Base-by-base conservation (phyloP, 2,329 filamentous ascomycete genomes). In the Shiraia bambusicola region DNA sequence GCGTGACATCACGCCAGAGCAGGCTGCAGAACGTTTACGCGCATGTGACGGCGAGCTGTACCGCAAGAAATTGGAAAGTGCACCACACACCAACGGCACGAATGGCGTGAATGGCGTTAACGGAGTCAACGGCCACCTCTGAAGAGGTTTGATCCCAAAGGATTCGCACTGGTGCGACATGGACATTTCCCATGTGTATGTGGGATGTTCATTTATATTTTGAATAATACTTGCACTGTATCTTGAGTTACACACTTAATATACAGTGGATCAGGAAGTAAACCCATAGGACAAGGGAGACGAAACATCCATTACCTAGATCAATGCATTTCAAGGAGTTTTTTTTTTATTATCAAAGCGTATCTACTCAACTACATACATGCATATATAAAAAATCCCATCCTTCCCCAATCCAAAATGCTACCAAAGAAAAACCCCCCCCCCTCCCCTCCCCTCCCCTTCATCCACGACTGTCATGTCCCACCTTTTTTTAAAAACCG, bases 1-100 rank as follows among this genome's bases (percentile, higher is more conserved):
- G 71, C 81, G 93, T 45, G 93, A 98, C 66, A 97, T 98, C 59
- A 98, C 93, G 0, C 92, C 93, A 0, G 93, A 98, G 71, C 93
- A 97, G 72, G 93, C 93, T 1, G 87, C 93, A 11, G 83, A 82
- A 17, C 82, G 83, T 35, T 73, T 98, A 45, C 81, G 87, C 52
- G 76, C 78, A 43, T 91, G 89, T 50, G 87, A 83, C 3, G 90
- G 90, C 12, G 82, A 88, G 64, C 72, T 98, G 49, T 97, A 98
- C 65, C 81, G 93, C 52, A 89, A 85, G 65, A 78, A 47, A 38
- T 42, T 63, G 15, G 60, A 54, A 14, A 33, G 17, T 5, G 34
- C 30, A 22, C 47, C 36, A 28, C 36, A 14, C 31, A 40, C 35
- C n/a, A 58, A 59, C 8, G 56, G 52, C 28, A 35, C 45, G 4